Percentiles rank a stretch among this genome's conserved stretches.
Evolutionary conservation across 257 asterid genomes (phyloP).

Genomic region (Gentiana macrophylla): DNA sequence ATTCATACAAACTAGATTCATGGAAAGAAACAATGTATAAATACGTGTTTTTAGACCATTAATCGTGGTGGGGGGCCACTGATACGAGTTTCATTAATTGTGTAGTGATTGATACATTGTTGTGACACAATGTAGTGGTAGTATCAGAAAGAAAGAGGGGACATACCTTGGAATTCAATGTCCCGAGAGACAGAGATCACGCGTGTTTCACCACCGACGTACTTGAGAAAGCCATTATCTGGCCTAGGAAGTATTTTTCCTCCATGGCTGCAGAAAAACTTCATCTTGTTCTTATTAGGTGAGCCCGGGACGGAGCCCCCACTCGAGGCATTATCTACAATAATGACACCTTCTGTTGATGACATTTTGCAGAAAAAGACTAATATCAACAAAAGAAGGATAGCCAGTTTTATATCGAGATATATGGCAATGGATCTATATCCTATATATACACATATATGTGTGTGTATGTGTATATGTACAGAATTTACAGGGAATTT

Average conservation of each 20-base stretch:
- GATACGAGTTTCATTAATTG: no score
- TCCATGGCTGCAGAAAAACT: constrained; percentile 78
- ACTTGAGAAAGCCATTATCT: constrained; percentile 59
- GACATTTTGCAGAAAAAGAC: not conserved
- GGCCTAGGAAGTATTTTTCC: constrained; percentile 83
- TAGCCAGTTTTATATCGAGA: not conserved
- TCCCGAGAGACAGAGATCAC: constrained; percentile 51
- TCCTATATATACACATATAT: no score
- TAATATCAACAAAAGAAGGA: not conserved
- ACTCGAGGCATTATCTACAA: not conserved
- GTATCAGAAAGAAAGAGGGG: not conserved
- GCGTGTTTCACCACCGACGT: constrained; percentile 91
- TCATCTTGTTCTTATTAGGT: constrained; percentile 35
- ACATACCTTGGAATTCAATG: constrained; percentile 45
- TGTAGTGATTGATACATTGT: no score
- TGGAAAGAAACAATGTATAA: no score
- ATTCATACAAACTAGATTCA: no score
- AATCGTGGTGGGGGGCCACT: no score
- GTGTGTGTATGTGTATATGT: not conserved
- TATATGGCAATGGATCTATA: no score
- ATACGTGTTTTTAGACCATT: no score
- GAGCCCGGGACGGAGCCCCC: constrained; percentile 38
- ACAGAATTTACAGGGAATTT: not conserved
- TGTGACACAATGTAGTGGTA: no score
- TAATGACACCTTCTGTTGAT: constrained; percentile 12